Evolutionary conservation across 768 basidiomycete genomes (phyloP), one percentile per base, ranked within the genome.

Genomic region (Russula dissimulans): DNA sequence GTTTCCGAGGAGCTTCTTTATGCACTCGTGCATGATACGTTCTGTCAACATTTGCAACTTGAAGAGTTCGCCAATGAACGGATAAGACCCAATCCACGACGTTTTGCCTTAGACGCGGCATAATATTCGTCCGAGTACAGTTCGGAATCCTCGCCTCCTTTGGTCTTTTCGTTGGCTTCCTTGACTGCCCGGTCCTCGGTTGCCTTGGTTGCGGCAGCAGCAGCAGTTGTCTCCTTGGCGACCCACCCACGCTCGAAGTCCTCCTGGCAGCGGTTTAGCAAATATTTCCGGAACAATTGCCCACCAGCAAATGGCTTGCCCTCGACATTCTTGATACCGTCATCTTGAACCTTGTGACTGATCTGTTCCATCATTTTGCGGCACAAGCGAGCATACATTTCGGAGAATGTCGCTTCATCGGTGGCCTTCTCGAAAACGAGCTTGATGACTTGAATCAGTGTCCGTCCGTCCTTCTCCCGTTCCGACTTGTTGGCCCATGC

Each of bases 11-110:
- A 97, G 81, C 75, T 95, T 94, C 82, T 93, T 92, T 71, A 97
- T 86, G 78, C 95, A 99, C 74, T 93, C 90, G 77, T 94, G 90
- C 91, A 98, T 99, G 76, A 98, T 95, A 66, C 92, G 87, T 76
- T 94, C 92, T 50, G 93, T 94, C 56, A 98, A 78, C 93, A 97
- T 97, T 75, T 91, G 89, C n/a, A 99, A 78, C 77, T 97, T 97
- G 86, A 93, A 99, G 56, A 98, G 78, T 75, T 99, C 95, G 64
- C 95, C 95, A 64, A 98, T 97, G 76, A 99, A 73, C 90, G 91
- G 77, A 97, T 93, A 66, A 99, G 81, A 78, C 95, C 93, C 12
- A 97, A 86, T 72, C 95, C 95, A 64, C 91, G 90, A 62, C 95
- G 90, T 77, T 97, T 98, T 44, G 94, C 95, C 78, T 95, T 97